Conservation (phyloP, 768 basidiomycete genomes). For the Cystobasidiopsis lactophilus region DNA sequence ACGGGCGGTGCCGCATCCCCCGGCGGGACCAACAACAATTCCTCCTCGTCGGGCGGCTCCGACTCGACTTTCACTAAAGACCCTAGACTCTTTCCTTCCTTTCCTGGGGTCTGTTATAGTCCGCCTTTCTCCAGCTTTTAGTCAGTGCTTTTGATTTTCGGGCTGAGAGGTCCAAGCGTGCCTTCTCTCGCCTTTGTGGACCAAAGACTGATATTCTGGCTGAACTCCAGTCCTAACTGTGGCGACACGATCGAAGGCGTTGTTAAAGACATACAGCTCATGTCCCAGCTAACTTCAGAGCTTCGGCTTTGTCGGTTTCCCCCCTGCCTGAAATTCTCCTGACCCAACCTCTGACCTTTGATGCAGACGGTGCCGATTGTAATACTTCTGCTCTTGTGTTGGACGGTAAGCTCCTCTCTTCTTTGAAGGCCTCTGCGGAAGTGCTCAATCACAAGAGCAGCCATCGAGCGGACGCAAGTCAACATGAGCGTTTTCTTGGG, state of each 20-base stretch:
- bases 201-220: not conserved
- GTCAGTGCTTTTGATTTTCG: not conserved
- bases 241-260: conserved; percentile 14
- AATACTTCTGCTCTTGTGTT: conserved; percentile 7
- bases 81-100: conserved; percentile 4
- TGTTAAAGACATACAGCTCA: conserved; percentile 16
- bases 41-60: too few species aligned
- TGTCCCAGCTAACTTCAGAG: conserved; percentile 17
- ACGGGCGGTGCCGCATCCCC: too few species aligned
- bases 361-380: conserved; percentile 19
- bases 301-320: too few species aligned
- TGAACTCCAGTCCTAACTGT: conserved; percentile 6
- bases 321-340: too few species aligned
- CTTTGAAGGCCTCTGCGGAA: conserved; percentile 26
- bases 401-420: too few species aligned
- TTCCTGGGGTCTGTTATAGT: conserved; percentile 8
- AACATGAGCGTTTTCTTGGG: conserved; percentile 63
- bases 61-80: conserved; percentile 5
- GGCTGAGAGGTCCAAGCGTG: not conserved
- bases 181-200: not conserved
- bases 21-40: too few species aligned
- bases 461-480: conserved; percentile 72
- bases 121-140: not conserved
- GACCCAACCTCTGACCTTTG: too few species aligned
- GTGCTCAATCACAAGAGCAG: conserved; percentile 33